phyloP scores from a whole-genome alignment of 148 eudicot genomes.

The Silene uniflora region DNA sequence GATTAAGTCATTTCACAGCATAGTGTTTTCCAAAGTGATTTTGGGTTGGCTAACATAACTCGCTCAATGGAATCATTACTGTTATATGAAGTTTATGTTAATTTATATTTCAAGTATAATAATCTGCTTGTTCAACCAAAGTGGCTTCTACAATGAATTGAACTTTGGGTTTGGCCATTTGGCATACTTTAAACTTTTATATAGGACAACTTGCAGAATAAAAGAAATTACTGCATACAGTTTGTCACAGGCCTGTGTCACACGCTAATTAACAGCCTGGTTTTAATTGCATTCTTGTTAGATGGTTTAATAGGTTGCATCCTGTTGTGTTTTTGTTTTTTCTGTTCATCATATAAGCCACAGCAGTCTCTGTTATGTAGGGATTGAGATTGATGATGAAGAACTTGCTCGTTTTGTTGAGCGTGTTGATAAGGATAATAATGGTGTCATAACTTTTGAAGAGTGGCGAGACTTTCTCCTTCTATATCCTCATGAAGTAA shows the following conservation, averaged over 20 bases:
- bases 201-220: background rate
- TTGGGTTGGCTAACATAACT: background rate
- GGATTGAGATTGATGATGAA: conserved; percentile 80
- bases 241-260: background rate
- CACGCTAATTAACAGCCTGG: background rate
- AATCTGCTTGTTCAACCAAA: too few species aligned
- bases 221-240: background rate
- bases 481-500: conserved; percentile 90
- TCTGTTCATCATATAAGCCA: conserved; percentile 76
- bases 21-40: background rate
- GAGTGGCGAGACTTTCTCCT: conserved; percentile 98
- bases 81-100: background rate
- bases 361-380: conserved; percentile 76
- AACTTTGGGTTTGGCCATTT: background rate
- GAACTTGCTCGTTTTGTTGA: conserved; percentile 95
- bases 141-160: background rate
- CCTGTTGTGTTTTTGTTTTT: conserved; percentile 8
- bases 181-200: background rate
- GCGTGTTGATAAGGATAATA: conserved; percentile 89
- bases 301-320: conserved; percentile 3
- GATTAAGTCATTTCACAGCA: background rate
- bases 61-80: background rate
- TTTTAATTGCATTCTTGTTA: conserved; percentile 10
- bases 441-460: conserved; percentile 92
- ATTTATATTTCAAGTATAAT: background rate